phyloP scores from a whole-genome alignment of 2,329 filamentous ascomycete species.

The Clarireedia homoeocarpa region DNA sequence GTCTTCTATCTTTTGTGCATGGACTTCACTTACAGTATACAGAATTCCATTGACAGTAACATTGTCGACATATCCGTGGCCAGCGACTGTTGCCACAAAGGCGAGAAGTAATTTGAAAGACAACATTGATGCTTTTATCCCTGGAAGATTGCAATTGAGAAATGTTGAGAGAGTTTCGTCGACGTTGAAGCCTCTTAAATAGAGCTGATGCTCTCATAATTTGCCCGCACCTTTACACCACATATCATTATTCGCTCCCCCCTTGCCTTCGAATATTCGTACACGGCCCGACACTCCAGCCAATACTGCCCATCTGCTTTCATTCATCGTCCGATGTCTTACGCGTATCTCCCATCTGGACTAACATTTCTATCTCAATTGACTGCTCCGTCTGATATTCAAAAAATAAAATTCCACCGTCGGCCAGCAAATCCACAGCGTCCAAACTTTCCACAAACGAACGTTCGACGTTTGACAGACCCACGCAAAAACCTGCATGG shows the following conservation, averaged over 20 bases:
- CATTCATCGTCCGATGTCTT: not conserved
- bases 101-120: constrained; percentile 10
- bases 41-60: constrained; percentile 20
- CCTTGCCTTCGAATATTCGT: too few relatives aligned
- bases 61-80: constrained; percentile 19
- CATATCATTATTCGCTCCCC: not conserved
- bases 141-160: not conserved
- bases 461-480: not conserved
- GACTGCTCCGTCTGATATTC: not conserved
- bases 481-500: not conserved
- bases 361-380: not conserved
- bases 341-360: not conserved
- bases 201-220: too few relatives aligned
- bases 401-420: not conserved
- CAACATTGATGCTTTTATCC: not conserved
- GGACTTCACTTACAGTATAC: constrained; percentile 7
- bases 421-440: not conserved
- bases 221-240: not conserved
- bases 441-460: not conserved
- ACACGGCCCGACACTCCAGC: not conserved
- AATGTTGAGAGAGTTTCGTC: not conserved
- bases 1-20: too few relatives aligned
- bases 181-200: not conserved
- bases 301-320: not conserved
- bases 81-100: constrained; percentile 11